These are phyloP conservation scores for Globisporangium cederbergense DNA, from an alignment of 352 stramenopile species.

Conservation along the genomic window DNA sequence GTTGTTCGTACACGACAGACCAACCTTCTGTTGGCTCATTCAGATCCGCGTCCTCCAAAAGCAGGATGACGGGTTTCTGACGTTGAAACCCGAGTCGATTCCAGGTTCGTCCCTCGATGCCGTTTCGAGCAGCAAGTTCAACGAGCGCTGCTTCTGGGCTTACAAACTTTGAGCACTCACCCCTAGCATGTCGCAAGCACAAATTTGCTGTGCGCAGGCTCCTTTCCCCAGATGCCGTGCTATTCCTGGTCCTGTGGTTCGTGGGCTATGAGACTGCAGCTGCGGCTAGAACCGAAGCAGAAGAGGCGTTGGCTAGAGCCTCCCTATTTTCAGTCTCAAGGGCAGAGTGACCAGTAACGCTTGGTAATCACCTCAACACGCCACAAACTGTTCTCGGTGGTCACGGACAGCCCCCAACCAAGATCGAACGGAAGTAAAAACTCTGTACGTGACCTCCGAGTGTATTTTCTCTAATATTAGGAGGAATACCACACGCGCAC, in stretches of 20 bases:
- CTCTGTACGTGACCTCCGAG: neutral
- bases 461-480: neutral
- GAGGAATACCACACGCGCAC: neutral
- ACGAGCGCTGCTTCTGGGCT: no score
- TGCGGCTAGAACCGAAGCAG: neutral
- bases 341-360: neutral
- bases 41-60: no score
- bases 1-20: no score
- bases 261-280: neutral
- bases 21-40: no score
- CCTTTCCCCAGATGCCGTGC: neutral
- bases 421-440: neutral
- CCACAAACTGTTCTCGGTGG: neutral
- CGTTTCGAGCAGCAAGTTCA: neutral
- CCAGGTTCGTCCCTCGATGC: neutral
- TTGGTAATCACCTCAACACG: neutral
- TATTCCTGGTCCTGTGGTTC: neutral
- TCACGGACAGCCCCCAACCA: neutral
- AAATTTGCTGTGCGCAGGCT: no score
- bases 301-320: neutral
- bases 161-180: no score
- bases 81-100: neutral
- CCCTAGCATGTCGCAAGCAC: no score
- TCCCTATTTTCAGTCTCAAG: no score
- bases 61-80: no score